A percentile compares a stretch with the other conserved stretches of the same genome.
These are phyloP conservation scores for Mycena vitilis DNA, from an alignment of 768 basidiomycete species.

Conservation along the genomic window DNA sequence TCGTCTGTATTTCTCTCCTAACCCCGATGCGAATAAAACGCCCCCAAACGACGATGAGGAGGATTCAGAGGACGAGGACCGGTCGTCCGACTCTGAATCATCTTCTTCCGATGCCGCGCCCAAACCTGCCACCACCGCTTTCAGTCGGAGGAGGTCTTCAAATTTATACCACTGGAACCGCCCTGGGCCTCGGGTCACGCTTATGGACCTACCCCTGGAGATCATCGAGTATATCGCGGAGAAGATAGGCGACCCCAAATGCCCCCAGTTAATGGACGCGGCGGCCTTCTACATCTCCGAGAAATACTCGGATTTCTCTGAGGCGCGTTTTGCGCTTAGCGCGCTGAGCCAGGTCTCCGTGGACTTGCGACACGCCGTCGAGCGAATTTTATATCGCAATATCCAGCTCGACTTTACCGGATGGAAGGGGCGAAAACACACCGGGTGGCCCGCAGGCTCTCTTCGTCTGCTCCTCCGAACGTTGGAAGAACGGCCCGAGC, in stretches of 20 bases:
- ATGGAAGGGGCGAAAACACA: constrained; percentile 47
- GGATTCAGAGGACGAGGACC: constrained; percentile 17
- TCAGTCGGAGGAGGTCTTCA: background rate
- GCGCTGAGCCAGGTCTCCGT: constrained; percentile 41
- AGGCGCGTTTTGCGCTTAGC: constrained; percentile 40
- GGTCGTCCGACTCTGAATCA: constrained; percentile 26
- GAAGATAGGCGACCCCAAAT: constrained; percentile 37
- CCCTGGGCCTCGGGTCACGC: constrained; percentile 29
- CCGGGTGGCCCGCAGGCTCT: constrained; percentile 43
- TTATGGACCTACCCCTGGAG: constrained; percentile 45
- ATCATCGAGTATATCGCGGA: constrained; percentile 44
- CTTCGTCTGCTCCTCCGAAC: constrained; percentile 43
- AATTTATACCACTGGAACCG: constrained; percentile 30
- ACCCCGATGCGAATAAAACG: background rate
- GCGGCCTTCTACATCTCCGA: constrained; percentile 44
- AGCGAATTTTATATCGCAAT: constrained; percentile 45
- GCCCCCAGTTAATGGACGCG: constrained; percentile 33
- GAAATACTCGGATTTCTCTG: constrained; percentile 43
- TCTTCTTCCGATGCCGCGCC: constrained; percentile 17
- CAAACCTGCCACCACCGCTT: background rate
- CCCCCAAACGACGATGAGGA: constrained; percentile 6
- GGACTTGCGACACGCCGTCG: constrained; percentile 37
- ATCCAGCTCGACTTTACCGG: constrained; percentile 45
- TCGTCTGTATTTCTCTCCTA: constrained; percentile 23
- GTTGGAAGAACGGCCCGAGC: constrained; percentile 40